Evolutionary conservation across 73 alveolate species (phyloP).

Genomic region (Symbiodinium pilosum): DNA sequence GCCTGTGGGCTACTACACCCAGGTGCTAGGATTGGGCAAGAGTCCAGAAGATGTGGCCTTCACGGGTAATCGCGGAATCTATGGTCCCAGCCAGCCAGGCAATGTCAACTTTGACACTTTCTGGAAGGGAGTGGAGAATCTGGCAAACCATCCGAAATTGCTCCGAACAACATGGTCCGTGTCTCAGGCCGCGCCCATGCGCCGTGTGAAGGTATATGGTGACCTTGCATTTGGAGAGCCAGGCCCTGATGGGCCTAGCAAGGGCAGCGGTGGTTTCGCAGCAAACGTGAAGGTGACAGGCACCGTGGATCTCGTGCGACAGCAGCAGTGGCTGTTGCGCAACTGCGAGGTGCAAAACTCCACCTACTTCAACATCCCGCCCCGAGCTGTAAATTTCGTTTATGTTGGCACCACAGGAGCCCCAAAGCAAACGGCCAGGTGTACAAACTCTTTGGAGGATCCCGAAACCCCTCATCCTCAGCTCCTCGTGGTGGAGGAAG

Average conservation of each 20-base stretch:
- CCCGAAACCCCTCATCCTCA: neutral
- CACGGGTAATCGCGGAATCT: constrained; percentile 11
- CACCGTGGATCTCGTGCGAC: constrained; percentile 51
- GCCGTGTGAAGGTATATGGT: constrained; percentile 23
- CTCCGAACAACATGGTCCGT: constrained; percentile 72
- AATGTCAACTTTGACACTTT: constrained; percentile 80
- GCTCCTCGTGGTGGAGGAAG: neutral
- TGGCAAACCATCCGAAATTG: constrained; percentile 10
- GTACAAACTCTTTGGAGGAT: neutral
- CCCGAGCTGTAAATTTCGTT: constrained; percentile 67
- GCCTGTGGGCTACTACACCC: constrained; percentile 1
- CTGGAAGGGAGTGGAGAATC: constrained; percentile 92
- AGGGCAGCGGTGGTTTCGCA: constrained; percentile 92
- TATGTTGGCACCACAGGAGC: constrained; percentile 81
- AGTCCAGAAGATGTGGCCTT: constrained; percentile 45
- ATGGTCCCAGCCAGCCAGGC: constrained; percentile 51
- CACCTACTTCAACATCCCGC: constrained; percentile 24
- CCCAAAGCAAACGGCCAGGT: neutral
- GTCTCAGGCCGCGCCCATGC: constrained; percentile 95
- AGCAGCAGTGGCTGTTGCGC: constrained; percentile 93
- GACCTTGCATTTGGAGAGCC: neutral
- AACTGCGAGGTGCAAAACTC: constrained; percentile 21
- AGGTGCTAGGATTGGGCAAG: constrained; percentile 77
- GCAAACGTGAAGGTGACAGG: constrained; percentile 56
- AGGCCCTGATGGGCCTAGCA: neutral